Base-by-base conservation (phyloP, 148 eudicot genomes). In the Fagopyrum homotropicum region DNA sequence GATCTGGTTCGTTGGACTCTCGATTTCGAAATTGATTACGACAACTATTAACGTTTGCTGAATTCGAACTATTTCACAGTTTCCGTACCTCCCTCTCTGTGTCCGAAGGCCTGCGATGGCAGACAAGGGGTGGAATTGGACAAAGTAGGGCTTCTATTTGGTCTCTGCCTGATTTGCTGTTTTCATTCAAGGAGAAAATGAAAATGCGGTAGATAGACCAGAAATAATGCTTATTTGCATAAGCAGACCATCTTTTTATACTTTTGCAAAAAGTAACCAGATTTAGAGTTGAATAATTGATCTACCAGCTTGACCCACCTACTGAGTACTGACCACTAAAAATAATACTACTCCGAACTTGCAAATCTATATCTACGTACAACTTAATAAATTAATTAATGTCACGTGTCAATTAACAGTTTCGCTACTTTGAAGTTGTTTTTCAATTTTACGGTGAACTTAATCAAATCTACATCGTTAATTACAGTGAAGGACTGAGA, bases 1-100 rank as follows among this genome's bases (percentile, higher is more conserved):
- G 71, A 66, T 66, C 71, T 66, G 47, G 46, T 66, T 46, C 17
- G 71, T 9, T 66, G 1, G 45, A 46, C 71, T 16, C 71, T 29
- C 46, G 71, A 66, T 40, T 17, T 35, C 19, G 46, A 66, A 6
- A 10, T 29, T 61, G 68, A 61, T 22, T 61, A 61, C 30, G 43
- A 66, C 19, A 17, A 40, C 15, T 35, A 14, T 43, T 2, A 14
- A 63, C 35, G 30, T 10, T 43, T 66, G 2, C 5, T 17, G 14
- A 46, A 46, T 40, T 66, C 71, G 46, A 66, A 66, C 71, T 66
- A 43, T 12, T 40, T 66, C 47, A 66, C 46, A 17, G 30, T 15
- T 46, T 15, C 19, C 47, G 46, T 40, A 11, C 71, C 47, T 4
- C 46, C 17, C 69, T 64, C 69, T 64, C 69, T 14, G 45, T 9